Conservation (phyloP, 1,284 basidiomycete genomes). For the Cystobasidium slooffiae region DNA sequence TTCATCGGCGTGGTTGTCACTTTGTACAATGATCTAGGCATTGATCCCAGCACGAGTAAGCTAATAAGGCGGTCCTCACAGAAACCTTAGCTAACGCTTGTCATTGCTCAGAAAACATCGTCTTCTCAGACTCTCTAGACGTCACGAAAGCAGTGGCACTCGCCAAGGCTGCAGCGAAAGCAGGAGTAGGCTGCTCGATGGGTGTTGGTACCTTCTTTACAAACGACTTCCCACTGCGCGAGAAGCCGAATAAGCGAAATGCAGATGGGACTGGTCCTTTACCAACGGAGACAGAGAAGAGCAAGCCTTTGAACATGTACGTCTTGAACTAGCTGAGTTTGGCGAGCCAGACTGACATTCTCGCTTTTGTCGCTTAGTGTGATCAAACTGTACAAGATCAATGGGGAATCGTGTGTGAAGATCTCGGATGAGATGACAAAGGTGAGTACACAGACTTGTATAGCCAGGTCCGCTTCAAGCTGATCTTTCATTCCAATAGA, state of each 20-base stretch:
- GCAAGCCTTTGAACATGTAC: constrained; percentile 43
- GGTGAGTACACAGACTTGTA: constrained; percentile 59
- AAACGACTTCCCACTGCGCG: constrained; percentile 62
- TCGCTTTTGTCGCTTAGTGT: no score
- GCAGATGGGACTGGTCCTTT: constrained; percentile 25
- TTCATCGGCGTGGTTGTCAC: constrained; percentile 75
- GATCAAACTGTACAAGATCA: constrained; percentile 79
- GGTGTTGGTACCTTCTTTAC: constrained; percentile 90
- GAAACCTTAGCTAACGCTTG: not conserved
- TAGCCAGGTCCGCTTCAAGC: not conserved
- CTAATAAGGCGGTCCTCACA: not conserved
- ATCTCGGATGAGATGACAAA: constrained; percentile 88
- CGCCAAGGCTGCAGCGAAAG: constrained; percentile 70
- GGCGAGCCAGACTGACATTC: no score
- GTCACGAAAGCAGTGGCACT: constrained; percentile 72
- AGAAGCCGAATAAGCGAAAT: constrained; percentile 17
- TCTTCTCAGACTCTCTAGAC: constrained; percentile 81
- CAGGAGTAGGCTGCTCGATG: constrained; percentile 78
- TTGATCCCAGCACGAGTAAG: constrained; percentile 65
- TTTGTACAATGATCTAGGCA: constrained; percentile 69
- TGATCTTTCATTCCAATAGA: constrained; percentile 49
- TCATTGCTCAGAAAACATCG: constrained; percentile 62
- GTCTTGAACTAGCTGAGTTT: not conserved
- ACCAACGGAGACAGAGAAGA: constrained; percentile 26
- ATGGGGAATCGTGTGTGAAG: constrained; percentile 79